phyloP scores from a whole-genome alignment of 495 filamentous ascomycete species.

The Neurospora sp. region DNA sequence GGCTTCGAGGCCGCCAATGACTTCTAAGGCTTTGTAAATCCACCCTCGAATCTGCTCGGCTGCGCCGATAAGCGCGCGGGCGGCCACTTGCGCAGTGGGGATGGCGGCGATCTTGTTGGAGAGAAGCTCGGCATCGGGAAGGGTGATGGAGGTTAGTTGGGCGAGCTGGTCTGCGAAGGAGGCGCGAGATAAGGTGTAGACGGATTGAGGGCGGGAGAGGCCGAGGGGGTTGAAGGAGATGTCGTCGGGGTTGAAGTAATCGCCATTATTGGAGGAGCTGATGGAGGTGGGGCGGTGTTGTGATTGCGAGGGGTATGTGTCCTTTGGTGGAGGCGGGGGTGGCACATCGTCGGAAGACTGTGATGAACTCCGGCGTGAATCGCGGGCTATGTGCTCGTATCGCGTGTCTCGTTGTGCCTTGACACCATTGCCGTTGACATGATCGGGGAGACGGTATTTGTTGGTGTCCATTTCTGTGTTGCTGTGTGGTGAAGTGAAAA shows the following conservation, averaged over 20 bases:
- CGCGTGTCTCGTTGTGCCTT: slow-evolving; percentile 43
- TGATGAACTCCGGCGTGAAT: slow-evolving; percentile 19
- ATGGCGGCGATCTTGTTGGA: slow-evolving; percentile 74
- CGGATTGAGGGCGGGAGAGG: slow-evolving; percentile 58
- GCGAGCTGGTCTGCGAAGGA: slow-evolving; percentile 88
- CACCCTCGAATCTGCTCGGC: slow-evolving; percentile 86
- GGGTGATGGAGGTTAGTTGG: slow-evolving; percentile 71
- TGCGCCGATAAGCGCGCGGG: slow-evolving; percentile 64
- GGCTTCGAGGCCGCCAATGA: slow-evolving; percentile 73
- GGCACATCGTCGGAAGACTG: slow-evolving; percentile 18
- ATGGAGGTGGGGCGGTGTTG: slow-evolving; percentile 6
- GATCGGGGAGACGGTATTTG: slow-evolving; percentile 55
- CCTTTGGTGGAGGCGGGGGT: slow-evolving; percentile 37
- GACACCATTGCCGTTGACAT: slow-evolving; percentile 49
- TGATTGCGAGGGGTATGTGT: slow-evolving; percentile 21
- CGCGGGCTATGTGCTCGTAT: slow-evolving; percentile 42
- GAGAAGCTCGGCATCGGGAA: slow-evolving; percentile 73
- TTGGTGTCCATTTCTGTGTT: slow-evolving; percentile 47
- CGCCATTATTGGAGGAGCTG: slow-evolving; percentile 10
- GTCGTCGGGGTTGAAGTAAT: slow-evolving; percentile 31
- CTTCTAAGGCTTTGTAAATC: slow-evolving; percentile 82
- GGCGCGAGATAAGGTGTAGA: slow-evolving; percentile 79
- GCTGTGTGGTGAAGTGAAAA: slow-evolving; percentile 14
- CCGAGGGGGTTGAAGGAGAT: slow-evolving; percentile 45
- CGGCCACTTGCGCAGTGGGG: slow-evolving; percentile 66